Base-by-base conservation (phyloP, 1,284 basidiomycete species). In the Tylopilus sp. region DNA sequence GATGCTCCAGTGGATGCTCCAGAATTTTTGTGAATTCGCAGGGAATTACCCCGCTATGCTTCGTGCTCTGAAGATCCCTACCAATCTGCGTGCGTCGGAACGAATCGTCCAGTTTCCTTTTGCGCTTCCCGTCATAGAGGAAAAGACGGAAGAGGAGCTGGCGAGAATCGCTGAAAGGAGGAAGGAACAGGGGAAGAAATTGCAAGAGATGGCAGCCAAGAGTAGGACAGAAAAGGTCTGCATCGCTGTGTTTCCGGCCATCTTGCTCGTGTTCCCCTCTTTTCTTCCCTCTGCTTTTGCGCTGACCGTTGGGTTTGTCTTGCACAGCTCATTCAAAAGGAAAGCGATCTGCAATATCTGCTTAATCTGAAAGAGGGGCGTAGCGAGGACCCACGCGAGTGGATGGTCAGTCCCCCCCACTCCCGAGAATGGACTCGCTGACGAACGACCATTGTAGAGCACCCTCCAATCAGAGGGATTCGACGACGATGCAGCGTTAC, bases 141-240 rank as follows among this genome's bases (percentile, higher is more conserved):
- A 96, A 67, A 96, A 95, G 68, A 89, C 92, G 0, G 91, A 94
- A 58, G 96, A 97, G 57, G 96, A 98, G 62, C 68, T 97, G 0
- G 79, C 82, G 1, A 77, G 82, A 21, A 79, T 85, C 35, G 74
- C 86, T 1, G 94, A 97, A 66, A 84, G 84, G 62, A 74, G 89
- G 52, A 85, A 81, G 60, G 92, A 96, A 65, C 88, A 94, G 53
- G 93, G 92, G 0, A 77, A 82, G 48, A 85, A 93, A 59, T 65
- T 99, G 41, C 93, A 96, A 68, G 94, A 98, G 68, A 83, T 97
- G 61, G 91, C 92, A n/a, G 86, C 90, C 0, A 90, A 86, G 65
- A 86, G 86, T 54, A 73, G 96, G 10, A 72, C 82, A 55, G 93
- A 97, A 59, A 96, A 94, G 77, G 90, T 88, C 49, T n/a, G 66